Base-by-base conservation (phyloP, 108 stramenopile species). In the Schizochytrium sp. region DNA sequence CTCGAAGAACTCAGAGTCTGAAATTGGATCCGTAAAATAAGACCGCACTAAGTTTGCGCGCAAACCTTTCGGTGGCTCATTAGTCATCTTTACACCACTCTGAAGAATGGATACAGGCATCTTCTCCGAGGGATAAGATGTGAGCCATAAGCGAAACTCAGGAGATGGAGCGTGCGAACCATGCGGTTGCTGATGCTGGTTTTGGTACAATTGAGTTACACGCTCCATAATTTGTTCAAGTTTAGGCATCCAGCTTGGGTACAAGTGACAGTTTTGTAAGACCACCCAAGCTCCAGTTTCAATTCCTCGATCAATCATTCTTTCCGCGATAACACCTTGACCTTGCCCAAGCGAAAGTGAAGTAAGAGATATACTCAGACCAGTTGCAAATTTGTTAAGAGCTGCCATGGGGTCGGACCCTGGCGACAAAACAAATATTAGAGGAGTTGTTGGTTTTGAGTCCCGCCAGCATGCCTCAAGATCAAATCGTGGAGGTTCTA, bases 21-120 rank as follows among this genome's bases (percentile, higher is more conserved):
- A 17, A 53, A 94, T 59, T 41, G 87, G 92, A 83, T 49, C 50
- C 12, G 50, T 83, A 55, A 57, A 90, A 69, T 88, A 93, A 19
- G 92, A 92, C 38, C 92, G 91, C 57, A 94, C 49, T 5, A 95
- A 61, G 58, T 93, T 94, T 17, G 94, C 93, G 8, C 93, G 90
- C 93, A 95, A 87, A 42, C 94, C 94, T 92, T 92, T 94, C 46
- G 94, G 93, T 40, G 94, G 94, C 72, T 95, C 94, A 60, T 92
- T 94, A 3, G 94, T 95, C 93, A 95, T 95, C 91, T 95, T 95
- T 19, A 95, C 93, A 47, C 93, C 94, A 56, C 91, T 93, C 90
- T 94, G 94, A 55, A 95, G 90, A 46, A 95, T 93, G 50, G 57
- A 93, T 15, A 93, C 93, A n/a, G 94, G 94, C 87, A 95, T 94